Base-by-base conservation (phyloP, 805 yeast species). In the Metschnikowia arizonensis region DNA sequence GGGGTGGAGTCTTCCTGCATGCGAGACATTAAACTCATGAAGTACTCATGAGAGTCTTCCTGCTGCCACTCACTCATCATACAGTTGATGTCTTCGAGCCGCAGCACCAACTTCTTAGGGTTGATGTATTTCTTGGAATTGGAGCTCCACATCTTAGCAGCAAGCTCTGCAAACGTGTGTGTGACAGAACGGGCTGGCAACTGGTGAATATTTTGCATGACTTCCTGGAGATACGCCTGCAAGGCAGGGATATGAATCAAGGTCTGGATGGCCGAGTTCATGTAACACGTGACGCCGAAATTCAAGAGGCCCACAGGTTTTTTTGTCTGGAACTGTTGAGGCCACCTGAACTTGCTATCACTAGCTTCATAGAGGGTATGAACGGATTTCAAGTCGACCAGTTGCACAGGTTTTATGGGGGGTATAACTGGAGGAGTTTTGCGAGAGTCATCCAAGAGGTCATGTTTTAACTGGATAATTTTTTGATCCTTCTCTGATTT, bases 21-120 rank as follows among this genome's bases (percentile, higher is more conserved):
- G 42, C 97, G 69, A 6, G 91, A 80, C 75, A 90, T 76, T 49
- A 90, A 70, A 10, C 96, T 87, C 97, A 90, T 90, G 63, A 85
- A 88, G 67, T 90, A 93, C 66, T 93, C 99, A 65, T 93, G 99
- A 0, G 96, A 85, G 65, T 93, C 99, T 65, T 93, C 98, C 64
- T 93, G 99, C 65, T 88, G 90, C 96, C 96, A 90, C 62, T 83
- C 93, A 36, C 89, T 82, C 96, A 90, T 88, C 96, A 88, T 87
- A 62, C 96, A 88, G 64, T 89, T 89, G 57, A 91, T 88, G 57
- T 88, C 96, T 40, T 78, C 86, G 46, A 87, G 69, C 53, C 88
- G 74, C 42, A 74, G 73, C 47, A 87, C 83, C 56, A 89, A 72
- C 57, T 78, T 79, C 54, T 81, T 81, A 8, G 96, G 98, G 65